A percentile compares a stretch with the other conserved stretches of the same genome.
These are phyloP conservation scores for Phytophthora gonapodyides DNA, from an alignment of 352 stramenopile species.

Conservation along the genomic window DNA sequence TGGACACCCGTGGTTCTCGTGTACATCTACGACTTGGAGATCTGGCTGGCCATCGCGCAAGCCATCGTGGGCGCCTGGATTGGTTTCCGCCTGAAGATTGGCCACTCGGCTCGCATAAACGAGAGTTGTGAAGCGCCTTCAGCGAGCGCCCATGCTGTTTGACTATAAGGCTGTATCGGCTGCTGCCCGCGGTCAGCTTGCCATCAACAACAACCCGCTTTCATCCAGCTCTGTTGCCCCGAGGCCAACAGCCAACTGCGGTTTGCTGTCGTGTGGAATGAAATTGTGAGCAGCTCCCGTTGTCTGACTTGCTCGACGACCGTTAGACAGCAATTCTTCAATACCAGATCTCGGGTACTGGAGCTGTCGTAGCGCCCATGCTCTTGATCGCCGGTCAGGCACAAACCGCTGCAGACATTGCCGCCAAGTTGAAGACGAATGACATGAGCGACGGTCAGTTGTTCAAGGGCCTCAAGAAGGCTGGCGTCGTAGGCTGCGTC, in stretches of 20 bases:
- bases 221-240: slow-evolving; percentile 57
- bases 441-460: slow-evolving; percentile 63
- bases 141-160: slow-evolving; percentile 69
- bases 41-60: slow-evolving; percentile 87
- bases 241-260: slow-evolving; percentile 82
- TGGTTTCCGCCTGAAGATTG: slow-evolving; percentile 82
- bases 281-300: slow-evolving; percentile 90
- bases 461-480: slow-evolving; percentile 77
- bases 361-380: slow-evolving; percentile 81
- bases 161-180: slow-evolving; percentile 82
- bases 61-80: slow-evolving; percentile 76
- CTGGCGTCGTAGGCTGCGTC: slow-evolving; percentile 67
- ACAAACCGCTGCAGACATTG: slow-evolving; percentile 71
- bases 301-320: slow-evolving; percentile 88
- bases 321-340: slow-evolving; percentile 87
- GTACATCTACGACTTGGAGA: slow-evolving; percentile 89
- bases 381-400: slow-evolving; percentile 88
- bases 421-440: slow-evolving; percentile 57
- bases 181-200: slow-evolving; percentile 64
- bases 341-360: slow-evolving; percentile 87
- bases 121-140: slow-evolving; percentile 75
- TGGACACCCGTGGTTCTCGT: slow-evolving; percentile 83
- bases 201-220: slow-evolving; percentile 63
- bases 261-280: slow-evolving; percentile 90
- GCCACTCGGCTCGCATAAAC: slow-evolving; percentile 74